These are phyloP conservation scores for Zymoseptoria brevis DNA, from an alignment of 2,329 filamentous ascomycete species.

Conservation along the genomic window DNA sequence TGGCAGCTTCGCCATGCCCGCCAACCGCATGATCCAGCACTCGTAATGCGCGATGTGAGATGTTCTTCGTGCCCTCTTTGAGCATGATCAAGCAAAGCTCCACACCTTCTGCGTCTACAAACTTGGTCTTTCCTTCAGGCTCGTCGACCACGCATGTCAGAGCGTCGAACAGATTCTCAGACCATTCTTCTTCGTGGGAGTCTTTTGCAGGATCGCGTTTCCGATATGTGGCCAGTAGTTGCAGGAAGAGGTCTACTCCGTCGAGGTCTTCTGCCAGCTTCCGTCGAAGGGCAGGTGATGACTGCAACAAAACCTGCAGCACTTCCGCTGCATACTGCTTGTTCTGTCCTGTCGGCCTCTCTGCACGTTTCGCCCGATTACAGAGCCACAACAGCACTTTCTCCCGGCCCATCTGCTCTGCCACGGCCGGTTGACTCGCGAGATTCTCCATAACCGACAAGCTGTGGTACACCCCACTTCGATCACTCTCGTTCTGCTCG, in stretches of 20 bases:
- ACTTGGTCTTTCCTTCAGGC: constrained; percentile 64
- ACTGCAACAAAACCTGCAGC: constrained; percentile 78
- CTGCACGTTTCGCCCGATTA: constrained; percentile 59
- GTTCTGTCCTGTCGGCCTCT: constrained; percentile 70
- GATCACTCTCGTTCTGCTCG: constrained; percentile 64
- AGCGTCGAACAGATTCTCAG: constrained; percentile 86
- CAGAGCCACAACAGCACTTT: constrained; percentile 72
- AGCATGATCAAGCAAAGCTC: constrained; percentile 90
- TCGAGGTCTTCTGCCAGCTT: constrained; percentile 51
- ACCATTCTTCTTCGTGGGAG: constrained; percentile 85
- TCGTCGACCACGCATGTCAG: constrained; percentile 75
- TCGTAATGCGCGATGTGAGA: constrained; percentile 64
- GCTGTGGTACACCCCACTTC: constrained; percentile 78
- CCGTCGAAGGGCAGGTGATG: constrained; percentile 56
- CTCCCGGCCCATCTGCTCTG: constrained; percentile 64
- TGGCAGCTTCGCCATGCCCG: constrained; percentile 42
- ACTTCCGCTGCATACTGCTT: constrained; percentile 93
- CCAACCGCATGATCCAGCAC: constrained; percentile 75
- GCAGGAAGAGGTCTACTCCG: constrained; percentile 70
- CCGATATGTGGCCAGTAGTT: constrained; percentile 76
- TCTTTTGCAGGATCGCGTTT: constrained; percentile 78
- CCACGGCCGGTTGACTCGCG: constrained; percentile 59
- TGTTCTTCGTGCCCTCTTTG: constrained; percentile 77
- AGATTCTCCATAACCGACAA: constrained; percentile 78
- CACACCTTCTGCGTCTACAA: constrained; percentile 82